phyloP scores from a whole-genome alignment of 176 grass and related monocot species.

The Aechmea fasciata region DNA sequence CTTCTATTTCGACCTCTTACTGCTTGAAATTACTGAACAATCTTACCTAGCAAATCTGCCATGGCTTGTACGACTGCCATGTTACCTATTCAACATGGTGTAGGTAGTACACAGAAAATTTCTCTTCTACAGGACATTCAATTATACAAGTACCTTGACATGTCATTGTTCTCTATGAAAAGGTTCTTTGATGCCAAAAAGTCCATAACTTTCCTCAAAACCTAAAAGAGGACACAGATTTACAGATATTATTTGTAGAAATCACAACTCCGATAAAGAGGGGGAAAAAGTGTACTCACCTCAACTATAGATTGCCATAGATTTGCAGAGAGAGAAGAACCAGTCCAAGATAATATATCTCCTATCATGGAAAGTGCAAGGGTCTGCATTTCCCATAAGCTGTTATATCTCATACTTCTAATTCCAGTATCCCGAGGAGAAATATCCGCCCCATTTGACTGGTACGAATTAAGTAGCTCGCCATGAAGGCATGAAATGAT shows the following conservation, averaged over 20 bases:
- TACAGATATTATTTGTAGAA: neutral
- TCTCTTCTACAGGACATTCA: constrained; percentile 3
- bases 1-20: too few species aligned
- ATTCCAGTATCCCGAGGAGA: constrained; percentile 28
- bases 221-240: constrained; percentile 30
- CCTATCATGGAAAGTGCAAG: constrained; percentile 62
- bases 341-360: constrained; percentile 48
- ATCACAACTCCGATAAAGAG: neutral
- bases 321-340: constrained; percentile 48
- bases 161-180: constrained; percentile 54
- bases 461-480: constrained; percentile 45
- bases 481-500: constrained; percentile 56
- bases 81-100: too few species aligned
- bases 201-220: constrained; percentile 92
- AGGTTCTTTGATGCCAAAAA: constrained; percentile 69
- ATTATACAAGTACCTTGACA: constrained; percentile 60
- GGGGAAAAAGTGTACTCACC: constrained; percentile 37
- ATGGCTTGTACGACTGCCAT: too few species aligned
- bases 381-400: constrained; percentile 72
- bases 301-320: constrained; percentile 67
- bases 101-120: too few species aligned
- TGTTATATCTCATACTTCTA: constrained; percentile 28
- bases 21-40: too few species aligned
- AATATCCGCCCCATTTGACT: constrained; percentile 35
- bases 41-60: too few species aligned